Base-by-base conservation (phyloP, 352 stramenopile genomes). In the Globisporangium parvum region DNA sequence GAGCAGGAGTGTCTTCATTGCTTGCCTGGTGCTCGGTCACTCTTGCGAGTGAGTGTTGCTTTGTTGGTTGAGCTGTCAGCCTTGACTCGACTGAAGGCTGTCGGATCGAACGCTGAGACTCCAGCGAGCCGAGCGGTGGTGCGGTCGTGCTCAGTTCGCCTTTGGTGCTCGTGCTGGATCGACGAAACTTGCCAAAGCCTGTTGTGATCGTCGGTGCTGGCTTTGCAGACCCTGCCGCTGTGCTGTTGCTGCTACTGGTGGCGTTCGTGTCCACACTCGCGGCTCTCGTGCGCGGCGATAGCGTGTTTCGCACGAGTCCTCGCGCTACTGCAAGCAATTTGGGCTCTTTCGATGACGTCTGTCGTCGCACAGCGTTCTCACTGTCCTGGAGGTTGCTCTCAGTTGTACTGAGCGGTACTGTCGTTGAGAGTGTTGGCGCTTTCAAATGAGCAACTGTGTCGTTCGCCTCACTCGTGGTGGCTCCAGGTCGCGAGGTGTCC, bases 111-210 rank as follows among this genome's bases (percentile, higher is more conserved):
- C 31, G 20, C 24, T 47, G 51, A 8, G 40, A 20, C 6, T 18
- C 46, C 2, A 52, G 28, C n/a, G 28, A 26, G n/a, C 18, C 45
- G 51, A 52, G 33, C 35, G 44, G 35, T 1, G 33, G 21, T 23
- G 39, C 15, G 18, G 11, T 54, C 39, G 26, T 23, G 20, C 11
- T 37, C 17, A 28, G 42, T 8, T 56, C 44, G 5, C 35, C 31
- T 39, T 44, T 45, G 5, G 21, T 12, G 44, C 58, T 67, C 53
- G 63, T 56, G 39, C 64, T 75, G 3, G 71, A 65, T 14, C 76
- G 70, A 47, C 70, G 74, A 28, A 87, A 70, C 46, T 77, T 78
- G 10, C 74, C 67, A 24, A 87, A 87, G 18, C 77, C 62, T n/a
- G 62, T 75, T 14, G 65, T 55, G 8, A 28, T 6, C 41, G 33